Base-by-base conservation (phyloP, 1,284 basidiomycete genomes). In the Irpex lacteus region DNA sequence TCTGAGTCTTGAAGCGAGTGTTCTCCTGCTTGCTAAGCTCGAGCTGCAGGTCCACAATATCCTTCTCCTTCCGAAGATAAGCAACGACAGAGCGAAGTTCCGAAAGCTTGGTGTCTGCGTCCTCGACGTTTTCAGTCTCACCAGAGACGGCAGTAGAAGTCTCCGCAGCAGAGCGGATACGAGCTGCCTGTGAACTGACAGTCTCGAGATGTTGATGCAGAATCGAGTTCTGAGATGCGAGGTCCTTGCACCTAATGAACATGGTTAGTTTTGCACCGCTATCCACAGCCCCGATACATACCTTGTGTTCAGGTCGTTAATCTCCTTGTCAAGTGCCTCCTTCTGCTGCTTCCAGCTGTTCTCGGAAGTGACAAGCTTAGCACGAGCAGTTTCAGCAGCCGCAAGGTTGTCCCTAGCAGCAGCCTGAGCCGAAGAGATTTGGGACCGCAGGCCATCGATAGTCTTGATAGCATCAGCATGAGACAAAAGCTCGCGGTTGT, bases 21-120 rank as follows among this genome's bases (percentile, higher is more conserved):
- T 84, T 91, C 77, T 96, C 94, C 73, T 95, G 92, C 77, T 93
- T 94, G 78, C 86, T 85, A 60, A 96, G 83, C 70, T 96, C 92
- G 53, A 94, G 82, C 70, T 96, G 92, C 44, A 96, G 82, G 67
- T 96, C 94, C 50, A 92, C 89, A 62, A 96, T 93, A 73, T 96
- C 93, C 77, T 96, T 95, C 79, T 96, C 94, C 70, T 91, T 92
- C 34, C 94, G 86, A 38, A 96, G 78, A 75, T 92, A 95, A 1
- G 88, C 82, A 56, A 96, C 89, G 18, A 97, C 90, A 40, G 90
- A 87, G 53, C 90, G 90, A 15, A 96, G 78, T 69, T 94, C 91
- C 0, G 87, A 80, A 13, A 90, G 67, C 71, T 90, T 88, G 3
- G 80, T 81, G 66, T 90, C 88, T 9, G 75, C 67, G 66, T 87